Percentiles rank a stretch among this genome's conserved stretches.
phyloP scores from a whole-genome alignment of 805 yeast genomes.

The Hanseniaspora mollemarum region DNA sequence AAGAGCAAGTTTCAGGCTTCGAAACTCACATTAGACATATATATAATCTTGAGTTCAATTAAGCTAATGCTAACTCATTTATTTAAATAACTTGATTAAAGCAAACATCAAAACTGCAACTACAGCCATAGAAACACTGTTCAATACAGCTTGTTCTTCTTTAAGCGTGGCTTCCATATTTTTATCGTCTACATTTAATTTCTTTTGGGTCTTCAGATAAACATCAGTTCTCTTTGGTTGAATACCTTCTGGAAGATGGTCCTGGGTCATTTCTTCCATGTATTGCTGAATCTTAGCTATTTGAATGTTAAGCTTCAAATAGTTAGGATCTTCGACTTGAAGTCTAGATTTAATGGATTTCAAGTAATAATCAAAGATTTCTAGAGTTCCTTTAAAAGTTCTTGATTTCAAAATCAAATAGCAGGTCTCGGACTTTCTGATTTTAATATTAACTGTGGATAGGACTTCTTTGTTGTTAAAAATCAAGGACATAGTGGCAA shows the following conservation, averaged over 20 bases:
- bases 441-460: constrained; percentile 57
- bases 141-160: constrained; percentile 25
- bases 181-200: constrained; percentile 34
- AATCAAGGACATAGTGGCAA: constrained; percentile 80
- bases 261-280: constrained; percentile 66
- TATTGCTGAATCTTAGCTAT: constrained; percentile 85
- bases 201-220: constrained; percentile 34
- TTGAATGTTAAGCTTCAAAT: constrained; percentile 66
- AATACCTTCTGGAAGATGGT: constrained; percentile 46
- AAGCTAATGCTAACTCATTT: background rate
- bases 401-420: constrained; percentile 60
- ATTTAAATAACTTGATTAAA: background rate
- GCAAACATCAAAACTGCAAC: constrained; percentile 17
- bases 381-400: constrained; percentile 62
- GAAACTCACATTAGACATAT: background rate
- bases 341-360: constrained; percentile 69
- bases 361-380: constrained; percentile 64
- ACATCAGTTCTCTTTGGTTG: constrained; percentile 32
- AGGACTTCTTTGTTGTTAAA: constrained; percentile 71
- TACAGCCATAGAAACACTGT: constrained; percentile 21
- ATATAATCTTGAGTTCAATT: too few species aligned
- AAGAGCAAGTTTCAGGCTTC: background rate
- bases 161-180: constrained; percentile 20
- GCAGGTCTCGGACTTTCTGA: constrained; percentile 81
- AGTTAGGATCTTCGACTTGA: constrained; percentile 73